phyloP scores from a whole-genome alignment of 164 flowering plant species.

The Pachysandra terminalis region DNA sequence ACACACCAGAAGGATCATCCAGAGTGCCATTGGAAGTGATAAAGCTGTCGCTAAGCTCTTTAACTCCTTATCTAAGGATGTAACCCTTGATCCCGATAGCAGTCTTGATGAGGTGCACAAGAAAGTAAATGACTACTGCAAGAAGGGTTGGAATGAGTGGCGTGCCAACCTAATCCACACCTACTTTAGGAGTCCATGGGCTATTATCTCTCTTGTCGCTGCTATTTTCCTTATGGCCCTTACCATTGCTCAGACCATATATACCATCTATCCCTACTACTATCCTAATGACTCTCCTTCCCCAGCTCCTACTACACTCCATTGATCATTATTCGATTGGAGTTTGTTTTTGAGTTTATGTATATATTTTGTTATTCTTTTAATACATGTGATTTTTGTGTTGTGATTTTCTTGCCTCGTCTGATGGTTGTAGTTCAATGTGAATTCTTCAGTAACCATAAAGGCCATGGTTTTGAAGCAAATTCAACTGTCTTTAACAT shows the following conservation, averaged over 20 bases:
- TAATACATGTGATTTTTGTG: too few species aligned
- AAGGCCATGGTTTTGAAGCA: too few species aligned
- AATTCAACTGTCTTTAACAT: too few species aligned
- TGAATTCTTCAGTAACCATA: too few species aligned
- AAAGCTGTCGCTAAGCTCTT: slow-evolving; percentile 54
- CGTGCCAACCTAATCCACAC: slow-evolving; percentile 51
- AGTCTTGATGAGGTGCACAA: slow-evolving; percentile 31
- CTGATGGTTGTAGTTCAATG: too few species aligned
- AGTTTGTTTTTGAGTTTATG: too few species aligned
- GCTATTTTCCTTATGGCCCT: slow-evolving; percentile 43
- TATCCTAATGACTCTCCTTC: not conserved
- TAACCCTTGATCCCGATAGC: slow-evolving; percentile 38
- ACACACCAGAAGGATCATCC: slow-evolving; percentile 36
- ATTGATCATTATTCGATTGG: too few species aligned
- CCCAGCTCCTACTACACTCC: not conserved
- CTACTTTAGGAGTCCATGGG: slow-evolving; percentile 62
- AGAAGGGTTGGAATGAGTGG: slow-evolving; percentile 42
- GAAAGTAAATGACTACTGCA: slow-evolving; percentile 36
- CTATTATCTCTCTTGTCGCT: slow-evolving; percentile 43
- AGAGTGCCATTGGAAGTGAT: slow-evolving; percentile 52
- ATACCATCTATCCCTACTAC: slow-evolving; percentile 28
- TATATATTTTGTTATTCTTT: too few species aligned
- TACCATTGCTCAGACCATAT: slow-evolving; percentile 41
- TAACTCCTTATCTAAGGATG: slow-evolving; percentile 42
- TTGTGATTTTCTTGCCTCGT: too few species aligned